Evolutionary conservation across 225 moss, liverwort and hornwort genomes (phyloP).

Genomic region (Anthoceros angustus): DNA sequence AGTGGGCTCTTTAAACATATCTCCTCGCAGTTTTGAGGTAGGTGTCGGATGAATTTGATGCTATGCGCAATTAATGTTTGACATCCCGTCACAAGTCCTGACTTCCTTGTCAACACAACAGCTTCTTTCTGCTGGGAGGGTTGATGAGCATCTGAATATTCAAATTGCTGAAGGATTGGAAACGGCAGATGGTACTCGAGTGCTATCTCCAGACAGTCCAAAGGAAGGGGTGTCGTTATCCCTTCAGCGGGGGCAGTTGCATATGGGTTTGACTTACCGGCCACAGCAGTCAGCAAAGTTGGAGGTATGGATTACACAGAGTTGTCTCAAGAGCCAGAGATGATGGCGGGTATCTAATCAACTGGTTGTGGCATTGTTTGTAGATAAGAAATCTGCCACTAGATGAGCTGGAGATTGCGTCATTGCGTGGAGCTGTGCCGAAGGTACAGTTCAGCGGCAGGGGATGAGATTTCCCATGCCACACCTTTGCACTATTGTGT

Average conservation of each 20-base stretch:
- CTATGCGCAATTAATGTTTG: background rate
- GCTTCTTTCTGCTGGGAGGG: conserved; percentile 70
- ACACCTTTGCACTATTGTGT: too few species aligned
- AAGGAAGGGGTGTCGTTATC: conserved; percentile 78
- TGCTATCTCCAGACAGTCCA: conserved; percentile 26
- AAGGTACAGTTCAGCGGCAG: conserved; percentile 29
- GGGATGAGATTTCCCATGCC: too few species aligned
- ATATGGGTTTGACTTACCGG: conserved; percentile 59
- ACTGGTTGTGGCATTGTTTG: background rate
- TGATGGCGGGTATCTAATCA: background rate
- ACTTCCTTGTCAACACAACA: conserved; percentile 16
- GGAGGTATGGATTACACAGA: conserved; percentile 32
- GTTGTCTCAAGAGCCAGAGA: background rate
- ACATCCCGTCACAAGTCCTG: background rate
- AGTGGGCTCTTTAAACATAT: conserved; percentile 71
- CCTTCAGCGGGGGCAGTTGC: conserved; percentile 69
- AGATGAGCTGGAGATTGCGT: conserved; percentile 93
- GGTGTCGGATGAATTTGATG: background rate
- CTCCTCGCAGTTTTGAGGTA: conserved; percentile 80
- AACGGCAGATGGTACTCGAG: conserved; percentile 8
- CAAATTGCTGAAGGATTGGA: conserved; percentile 37
- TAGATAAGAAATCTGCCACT: conserved; percentile 92
- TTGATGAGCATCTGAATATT: conserved; percentile 82
- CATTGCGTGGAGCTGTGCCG: conserved; percentile 85
- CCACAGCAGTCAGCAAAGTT: conserved; percentile 84